Percentiles rank a stretch among this genome's conserved stretches.
These are phyloP conservation scores for Obelidium mucronatum DNA, from an alignment of 192 early-diverging fungal species.

Conservation along the genomic window DNA sequence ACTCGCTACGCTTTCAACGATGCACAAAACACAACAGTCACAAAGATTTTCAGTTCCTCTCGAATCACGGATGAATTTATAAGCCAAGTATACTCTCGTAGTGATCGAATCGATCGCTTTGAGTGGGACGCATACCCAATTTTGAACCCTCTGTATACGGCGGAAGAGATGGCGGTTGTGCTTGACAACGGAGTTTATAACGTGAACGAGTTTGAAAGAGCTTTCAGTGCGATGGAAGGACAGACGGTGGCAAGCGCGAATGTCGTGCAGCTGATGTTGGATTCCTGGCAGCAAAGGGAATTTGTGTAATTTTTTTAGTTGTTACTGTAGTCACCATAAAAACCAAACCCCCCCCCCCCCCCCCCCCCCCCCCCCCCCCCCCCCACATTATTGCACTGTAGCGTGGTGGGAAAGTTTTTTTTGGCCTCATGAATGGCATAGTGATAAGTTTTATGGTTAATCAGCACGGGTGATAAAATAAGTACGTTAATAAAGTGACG, in stretches of 20 bases:
- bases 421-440: neutral
- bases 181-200: conserved; percentile 61
- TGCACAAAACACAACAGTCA: conserved; percentile 52
- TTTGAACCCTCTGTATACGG: conserved; percentile 44
- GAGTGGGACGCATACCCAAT: conserved; percentile 69
- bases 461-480: neutral
- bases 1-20: conserved; percentile 39
- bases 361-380: too few species aligned
- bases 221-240: conserved; percentile 76
- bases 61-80: conserved; percentile 51
- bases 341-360: too few species aligned
- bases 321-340: too few species aligned
- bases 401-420: too few species aligned
- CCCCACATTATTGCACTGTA: too few species aligned
- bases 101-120: conserved; percentile 59
- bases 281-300: conserved; percentile 5
- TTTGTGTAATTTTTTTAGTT: neutral
- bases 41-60: conserved; percentile 66
- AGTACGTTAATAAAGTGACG: neutral
- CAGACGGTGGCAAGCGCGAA: conserved; percentile 65
- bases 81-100: conserved; percentile 49
- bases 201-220: conserved; percentile 65
- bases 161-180: neutral
- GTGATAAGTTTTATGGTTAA: neutral
- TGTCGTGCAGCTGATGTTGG: conserved; percentile 56